phyloP scores from a whole-genome alignment of 2,329 filamentous ascomycete species.

The Colletotrichum limetticola region DNA sequence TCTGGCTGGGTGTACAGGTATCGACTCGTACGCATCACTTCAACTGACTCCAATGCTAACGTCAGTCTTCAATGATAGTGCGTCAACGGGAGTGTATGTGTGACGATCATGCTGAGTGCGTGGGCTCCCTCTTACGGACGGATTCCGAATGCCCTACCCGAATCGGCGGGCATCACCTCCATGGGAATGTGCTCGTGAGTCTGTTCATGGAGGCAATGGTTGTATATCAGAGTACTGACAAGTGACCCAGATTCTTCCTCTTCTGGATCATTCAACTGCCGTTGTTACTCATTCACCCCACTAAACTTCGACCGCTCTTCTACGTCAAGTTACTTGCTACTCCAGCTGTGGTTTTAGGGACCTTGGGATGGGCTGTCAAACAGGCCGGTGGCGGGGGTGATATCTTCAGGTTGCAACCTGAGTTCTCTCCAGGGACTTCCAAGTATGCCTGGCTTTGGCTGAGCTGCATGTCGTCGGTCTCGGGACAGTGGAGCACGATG shows the following conservation, averaged over 20 bases:
- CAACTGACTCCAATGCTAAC: conserved; percentile 26
- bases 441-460: conserved; percentile 33
- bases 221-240: neutral
- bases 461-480: conserved; percentile 34
- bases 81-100: neutral
- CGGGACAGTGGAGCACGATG: conserved; percentile 43
- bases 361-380: conserved; percentile 36
- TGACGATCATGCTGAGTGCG: conserved; percentile 49
- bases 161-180: conserved; percentile 59
- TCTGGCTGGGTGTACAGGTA: conserved; percentile 71
- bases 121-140: conserved; percentile 66
- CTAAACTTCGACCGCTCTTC: conserved; percentile 64
- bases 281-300: conserved; percentile 65
- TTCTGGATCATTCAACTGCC: conserved; percentile 66
- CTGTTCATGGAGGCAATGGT: too few species aligned
- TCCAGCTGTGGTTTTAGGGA: conserved; percentile 32
- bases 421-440: conserved; percentile 20
- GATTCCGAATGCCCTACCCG: conserved; percentile 63
- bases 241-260: conserved; percentile 60
- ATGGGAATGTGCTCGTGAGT: conserved; percentile 35
- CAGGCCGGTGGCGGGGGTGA: conserved; percentile 36
- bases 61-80: conserved; percentile 34
- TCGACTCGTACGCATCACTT: conserved; percentile 20
- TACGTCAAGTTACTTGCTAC: conserved; percentile 55
- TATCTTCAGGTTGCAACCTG: conserved; percentile 33